Percentiles rank a stretch among this genome's conserved stretches.
Evolutionary conservation across 2,329 filamentous ascomycete genomes (phyloP).

Genomic region (Malbranchea cinnamomea): DNA sequence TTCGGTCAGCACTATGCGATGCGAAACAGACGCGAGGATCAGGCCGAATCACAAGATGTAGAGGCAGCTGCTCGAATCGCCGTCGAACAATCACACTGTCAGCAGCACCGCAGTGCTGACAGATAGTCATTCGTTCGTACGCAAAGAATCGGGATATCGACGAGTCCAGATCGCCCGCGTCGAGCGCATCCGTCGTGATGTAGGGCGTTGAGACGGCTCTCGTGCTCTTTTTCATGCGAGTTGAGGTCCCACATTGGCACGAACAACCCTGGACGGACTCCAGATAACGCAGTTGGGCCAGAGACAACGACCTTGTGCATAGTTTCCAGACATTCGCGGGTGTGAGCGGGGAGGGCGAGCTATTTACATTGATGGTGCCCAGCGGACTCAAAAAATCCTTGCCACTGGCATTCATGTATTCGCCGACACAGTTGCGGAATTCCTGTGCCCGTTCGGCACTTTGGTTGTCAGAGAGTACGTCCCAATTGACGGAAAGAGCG

Average conservation of each 20-base stretch:
- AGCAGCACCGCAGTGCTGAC: neutral
- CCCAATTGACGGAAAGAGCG: constrained; percentile 3
- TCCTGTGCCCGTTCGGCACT: neutral
- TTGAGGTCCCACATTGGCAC: too few species aligned
- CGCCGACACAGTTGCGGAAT: too few species aligned
- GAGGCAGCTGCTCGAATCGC: constrained; percentile 14
- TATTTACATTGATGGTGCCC: too few species aligned
- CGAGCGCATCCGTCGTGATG: too few species aligned
- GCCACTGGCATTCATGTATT: too few species aligned
- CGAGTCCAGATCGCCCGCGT: constrained; percentile 10
- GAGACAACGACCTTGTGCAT: constrained; percentile 5
- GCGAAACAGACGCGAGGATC: constrained; percentile 7
- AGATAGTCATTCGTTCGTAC: neutral
- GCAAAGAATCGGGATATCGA: constrained; percentile 13
- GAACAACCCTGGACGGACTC: too few species aligned
- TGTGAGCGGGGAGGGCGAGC: too few species aligned
- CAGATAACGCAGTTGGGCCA: too few species aligned
- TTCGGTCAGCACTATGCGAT: too few species aligned
- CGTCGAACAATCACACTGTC: constrained; percentile 5
- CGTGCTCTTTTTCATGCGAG: too few species aligned
- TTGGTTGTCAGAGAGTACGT: constrained; percentile 4
- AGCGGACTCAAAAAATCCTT: too few species aligned
- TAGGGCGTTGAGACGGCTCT: too few species aligned
- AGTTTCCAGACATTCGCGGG: constrained; percentile 5
- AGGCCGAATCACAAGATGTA: constrained; percentile 17